Conservation (phyloP, 208 protist genomes). For the Plasmodiophora brassicae region DNA sequence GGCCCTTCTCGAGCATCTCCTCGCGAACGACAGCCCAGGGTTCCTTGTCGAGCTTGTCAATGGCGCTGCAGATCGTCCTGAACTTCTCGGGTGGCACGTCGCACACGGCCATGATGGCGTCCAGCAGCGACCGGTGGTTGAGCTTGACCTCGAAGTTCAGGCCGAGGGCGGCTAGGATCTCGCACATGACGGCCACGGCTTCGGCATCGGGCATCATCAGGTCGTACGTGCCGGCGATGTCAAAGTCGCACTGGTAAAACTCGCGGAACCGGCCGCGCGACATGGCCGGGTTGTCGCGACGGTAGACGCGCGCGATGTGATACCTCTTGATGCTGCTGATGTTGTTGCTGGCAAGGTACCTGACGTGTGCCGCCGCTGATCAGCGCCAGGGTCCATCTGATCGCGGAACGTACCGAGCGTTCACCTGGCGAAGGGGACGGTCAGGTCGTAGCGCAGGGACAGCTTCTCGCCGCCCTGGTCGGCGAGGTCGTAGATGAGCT, state of each 20-base stretch:
- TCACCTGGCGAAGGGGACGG: slow-evolving; percentile 68
- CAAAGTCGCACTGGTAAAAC: slow-evolving; percentile 84
- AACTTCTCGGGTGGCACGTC: slow-evolving; percentile 68
- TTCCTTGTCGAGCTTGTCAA: slow-evolving; percentile 81
- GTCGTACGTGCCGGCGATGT: slow-evolving; percentile 70
- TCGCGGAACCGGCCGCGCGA: slow-evolving; percentile 72
- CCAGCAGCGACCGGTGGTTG: slow-evolving; percentile 69
- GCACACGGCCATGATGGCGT: slow-evolving; percentile 66
- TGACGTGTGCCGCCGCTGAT: neutral
- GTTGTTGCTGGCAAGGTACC: slow-evolving; percentile 70
- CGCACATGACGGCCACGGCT: slow-evolving; percentile 62
- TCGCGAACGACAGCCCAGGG: slow-evolving; percentile 65
- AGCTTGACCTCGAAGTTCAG: slow-evolving; percentile 68
- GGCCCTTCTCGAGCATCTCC: slow-evolving; percentile 70
- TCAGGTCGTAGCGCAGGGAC: slow-evolving; percentile 79
- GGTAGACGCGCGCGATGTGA: slow-evolving; percentile 78
- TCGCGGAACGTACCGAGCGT: too few relatives aligned
- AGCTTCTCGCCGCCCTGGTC: slow-evolving; percentile 76
- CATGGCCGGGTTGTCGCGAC: slow-evolving; percentile 73
- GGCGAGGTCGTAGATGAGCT: slow-evolving; percentile 79
- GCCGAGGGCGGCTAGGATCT: slow-evolving; percentile 66
- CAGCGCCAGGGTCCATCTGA: too few relatives aligned
- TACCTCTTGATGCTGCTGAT: slow-evolving; percentile 73
- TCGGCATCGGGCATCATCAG: slow-evolving; percentile 74
- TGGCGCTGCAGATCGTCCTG: slow-evolving; percentile 66